phyloP scores from a whole-genome alignment of 2,329 filamentous ascomycete species.

The Trichophyton simii region DNA sequence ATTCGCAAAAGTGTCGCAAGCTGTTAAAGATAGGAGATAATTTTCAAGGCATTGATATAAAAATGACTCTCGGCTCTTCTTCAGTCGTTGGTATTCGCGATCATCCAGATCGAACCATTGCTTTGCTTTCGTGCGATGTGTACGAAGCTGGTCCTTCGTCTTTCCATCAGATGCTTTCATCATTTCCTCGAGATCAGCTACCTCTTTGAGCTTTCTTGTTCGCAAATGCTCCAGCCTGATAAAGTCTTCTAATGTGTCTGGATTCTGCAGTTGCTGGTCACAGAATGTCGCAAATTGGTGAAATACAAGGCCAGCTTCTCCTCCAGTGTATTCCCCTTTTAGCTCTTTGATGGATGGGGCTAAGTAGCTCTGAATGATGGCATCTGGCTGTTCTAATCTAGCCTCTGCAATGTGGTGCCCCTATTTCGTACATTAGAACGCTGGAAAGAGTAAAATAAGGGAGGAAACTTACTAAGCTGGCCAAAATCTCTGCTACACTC shows the following conservation, averaged over 20 bases:
- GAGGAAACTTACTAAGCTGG: conserved; percentile 52
- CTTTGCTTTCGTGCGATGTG: conserved; percentile 58
- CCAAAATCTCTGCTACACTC: conserved; percentile 65
- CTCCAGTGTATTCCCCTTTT: conserved; percentile 52
- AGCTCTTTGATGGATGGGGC: conserved; percentile 73
- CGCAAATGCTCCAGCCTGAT: conserved; percentile 66
- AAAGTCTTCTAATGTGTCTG: conserved; percentile 73
- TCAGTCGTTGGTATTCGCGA: conserved; percentile 68
- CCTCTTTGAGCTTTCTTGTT: conserved; percentile 68
- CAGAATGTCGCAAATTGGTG: conserved; percentile 94
- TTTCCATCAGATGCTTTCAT: conserved; percentile 37
- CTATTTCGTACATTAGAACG: conserved; percentile 22
- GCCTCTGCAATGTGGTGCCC: conserved; percentile 83
- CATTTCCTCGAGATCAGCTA: conserved; percentile 56
- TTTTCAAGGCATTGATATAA: conserved; percentile 84
- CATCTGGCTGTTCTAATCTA: conserved; percentile 77
- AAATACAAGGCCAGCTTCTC: conserved; percentile 75
- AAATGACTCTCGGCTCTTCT: conserved; percentile 65
- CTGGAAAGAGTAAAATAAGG: not conserved
- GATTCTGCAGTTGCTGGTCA: conserved; percentile 81
- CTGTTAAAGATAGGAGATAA: conserved; percentile 71
- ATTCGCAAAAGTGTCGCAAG: conserved; percentile 79
- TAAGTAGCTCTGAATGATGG: conserved; percentile 77
- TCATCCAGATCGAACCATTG: conserved; percentile 86
- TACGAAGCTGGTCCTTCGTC: conserved; percentile 46